Base-by-base conservation (phyloP, 1,284 basidiomycete species). In the Leccinum holopus region DNA sequence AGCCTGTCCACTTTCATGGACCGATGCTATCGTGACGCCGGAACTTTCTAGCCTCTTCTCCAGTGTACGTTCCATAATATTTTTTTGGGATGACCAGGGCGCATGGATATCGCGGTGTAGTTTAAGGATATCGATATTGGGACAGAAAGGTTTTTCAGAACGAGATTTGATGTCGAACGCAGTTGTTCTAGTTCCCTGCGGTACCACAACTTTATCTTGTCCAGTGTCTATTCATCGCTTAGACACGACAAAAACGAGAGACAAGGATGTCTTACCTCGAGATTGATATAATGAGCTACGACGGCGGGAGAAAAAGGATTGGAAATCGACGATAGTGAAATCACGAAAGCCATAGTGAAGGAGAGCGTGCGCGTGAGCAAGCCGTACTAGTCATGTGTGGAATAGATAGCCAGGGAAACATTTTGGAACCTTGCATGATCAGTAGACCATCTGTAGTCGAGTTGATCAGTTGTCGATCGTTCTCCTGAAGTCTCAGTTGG, bases 301-400 rank as follows among this genome's bases (percentile, higher is more conserved):
- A 79, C 63, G 1, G 81, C 79, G 10, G 80, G 76, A n/a, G 81
- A 81, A 14, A 37, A 37, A 37, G 35, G 35, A 6, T 76, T 74
- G 55, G 25, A 76, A 75, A 57, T 87, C 83, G 3, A 86, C 82
- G 16, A 86, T 71, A 18, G 78, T 64, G 33, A 86, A 71, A 60
- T 84, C 79, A 25, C 67, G 68, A 55, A 78, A 74, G 3, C 81
- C 81, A 35, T 80, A 71, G n/a, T 80, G 66, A 16, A 70, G 37
- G 62, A 68, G 3, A 69, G 47, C 0, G 71, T 67, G 1, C 35
- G 12, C 0, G 35, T 14, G 35, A 37, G 35, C 5, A 14, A 14
- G 12, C 35, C 35, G 0, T 37, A 37, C 35, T 14, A 37, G 35
- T 37, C 6, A 37, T n/a, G 8, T 7, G 39, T n/a, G 16, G 39